A percentile compares a stretch with the other conserved stretches of the same genome.
Conservation (phyloP, 495 filamentous ascomycete species). For the Xylaria grammica region DNA sequence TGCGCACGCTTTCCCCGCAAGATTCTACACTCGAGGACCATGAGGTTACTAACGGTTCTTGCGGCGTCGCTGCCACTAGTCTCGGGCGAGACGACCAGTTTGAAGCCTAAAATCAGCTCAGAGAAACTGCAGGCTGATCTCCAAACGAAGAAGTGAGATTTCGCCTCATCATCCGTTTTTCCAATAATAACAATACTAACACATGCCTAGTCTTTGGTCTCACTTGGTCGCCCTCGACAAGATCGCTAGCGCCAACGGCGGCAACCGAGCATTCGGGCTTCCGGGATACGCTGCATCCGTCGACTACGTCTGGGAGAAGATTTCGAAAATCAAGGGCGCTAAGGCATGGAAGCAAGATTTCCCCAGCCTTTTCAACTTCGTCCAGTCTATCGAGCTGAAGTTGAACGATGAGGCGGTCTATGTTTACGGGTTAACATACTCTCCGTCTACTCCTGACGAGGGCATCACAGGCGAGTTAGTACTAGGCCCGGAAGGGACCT, state of each 20-base stretch:
- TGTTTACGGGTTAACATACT: constrained; percentile 46
- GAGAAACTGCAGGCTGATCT: constrained; percentile 4
- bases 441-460: constrained; percentile 45
- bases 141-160: constrained; percentile 5
- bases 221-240: constrained; percentile 35
- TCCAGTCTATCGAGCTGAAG: constrained; percentile 43
- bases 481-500: constrained; percentile 39
- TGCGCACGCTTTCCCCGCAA: too few relatives aligned
- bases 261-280: constrained; percentile 55
- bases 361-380: constrained; percentile 42
- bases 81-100: background rate
- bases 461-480: constrained; percentile 48
- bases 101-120: background rate
- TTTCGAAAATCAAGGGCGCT: constrained; percentile 33
- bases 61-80: background rate
- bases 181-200: background rate
- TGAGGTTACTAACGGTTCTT: background rate
- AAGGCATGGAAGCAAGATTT: constrained; percentile 49
- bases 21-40: background rate
- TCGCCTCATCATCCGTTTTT: background rate
- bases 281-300: constrained; percentile 52
- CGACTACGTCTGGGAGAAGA: constrained; percentile 43
- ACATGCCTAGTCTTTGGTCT: background rate
- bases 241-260: constrained; percentile 49
- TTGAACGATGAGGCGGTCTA: constrained; percentile 41